Base-by-base conservation (phyloP, 306 rosid species). In the Oemleria cerasiformis region DNA sequence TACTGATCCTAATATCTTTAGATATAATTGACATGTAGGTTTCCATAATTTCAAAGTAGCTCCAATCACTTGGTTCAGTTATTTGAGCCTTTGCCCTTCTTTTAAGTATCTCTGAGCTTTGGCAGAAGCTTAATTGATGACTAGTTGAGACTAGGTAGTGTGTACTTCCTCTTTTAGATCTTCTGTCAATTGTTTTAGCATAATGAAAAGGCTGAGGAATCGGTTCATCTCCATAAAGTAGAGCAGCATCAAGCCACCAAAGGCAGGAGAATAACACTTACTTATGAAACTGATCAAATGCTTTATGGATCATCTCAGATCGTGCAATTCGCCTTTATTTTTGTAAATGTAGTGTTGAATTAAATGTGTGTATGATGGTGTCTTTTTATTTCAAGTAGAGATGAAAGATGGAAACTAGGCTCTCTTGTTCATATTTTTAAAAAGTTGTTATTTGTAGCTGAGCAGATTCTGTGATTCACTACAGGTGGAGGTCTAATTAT, bases 401-500 rank as follows among this genome's bases (percentile, higher is more conserved):
- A 55, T n/a, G 10, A 30, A 66, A 51, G 15, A 9, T 6, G 53
- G 9, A 57, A 73, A 21, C 39, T 47, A 23, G 3, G 34, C 12
- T 53, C 21, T 65, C 55, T 3, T 13, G 20, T 25, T 16, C 47
- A 10, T 40, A 11, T 63, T 1, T 9, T n/a, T 42, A 8, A 4
- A 38, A 41, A 70, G 17, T 65, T 50, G 20, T 36, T 6, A n/a
- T 60, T 39, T 48, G 57, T 41, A 51, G 55, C 61, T 65, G 53
- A 60, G 44, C 39, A 19, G 34, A 38, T 15, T 57, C 68, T 53
- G 51, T 23, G 38, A 48, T 67, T 57, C 40, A 63, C 74, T 60
- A 42, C 82, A 94, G 99, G 99, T 38, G 95, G 96, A 73, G 99
- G 97, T 76, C 82, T 94, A 68, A 88, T 94, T 72, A 94, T 94